phyloP scores from a whole-genome alignment of 352 stramenopile genomes.

The Hyphochytrium catenoides region DNA sequence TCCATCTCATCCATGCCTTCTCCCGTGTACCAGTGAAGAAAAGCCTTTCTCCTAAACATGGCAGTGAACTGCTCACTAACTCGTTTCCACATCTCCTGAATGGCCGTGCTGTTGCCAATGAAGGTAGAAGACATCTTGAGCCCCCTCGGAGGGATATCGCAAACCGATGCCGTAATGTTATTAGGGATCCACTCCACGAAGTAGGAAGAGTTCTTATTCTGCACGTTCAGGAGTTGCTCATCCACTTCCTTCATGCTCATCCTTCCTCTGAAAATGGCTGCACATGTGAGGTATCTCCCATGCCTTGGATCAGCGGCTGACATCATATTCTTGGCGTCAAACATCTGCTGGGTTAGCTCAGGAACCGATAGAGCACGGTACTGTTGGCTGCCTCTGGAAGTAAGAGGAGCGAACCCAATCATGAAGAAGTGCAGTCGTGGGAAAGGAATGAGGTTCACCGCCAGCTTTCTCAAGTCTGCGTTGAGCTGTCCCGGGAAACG shows the following conservation, averaged over 20 bases:
- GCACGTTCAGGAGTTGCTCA: constrained; percentile 89
- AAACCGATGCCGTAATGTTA: constrained; percentile 99
- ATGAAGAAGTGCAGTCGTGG: constrained; percentile 98
- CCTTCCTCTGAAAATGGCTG: constrained; percentile 93
- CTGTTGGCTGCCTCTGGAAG: constrained; percentile 91
- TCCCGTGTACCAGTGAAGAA: constrained; percentile 99
- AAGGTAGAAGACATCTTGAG: constrained; percentile 97
- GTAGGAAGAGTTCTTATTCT: constrained; percentile 97
- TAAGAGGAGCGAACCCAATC: constrained; percentile 92
- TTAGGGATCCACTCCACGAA: constrained; percentile 99
- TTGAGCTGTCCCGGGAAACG: constrained; percentile 95
- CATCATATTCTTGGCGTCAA: constrained; percentile 96
- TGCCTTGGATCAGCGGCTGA: constrained; percentile 96
- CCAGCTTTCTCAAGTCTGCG: constrained; percentile 97
- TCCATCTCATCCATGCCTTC: constrained; percentile 99
- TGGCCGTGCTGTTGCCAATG: constrained; percentile 96
- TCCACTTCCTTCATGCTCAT: constrained; percentile 87
- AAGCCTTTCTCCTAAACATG: constrained; percentile 99
- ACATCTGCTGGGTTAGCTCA: constrained; percentile 95
- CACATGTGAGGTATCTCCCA: constrained; percentile 98
- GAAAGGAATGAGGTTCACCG: constrained; percentile 97
- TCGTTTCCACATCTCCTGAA: constrained; percentile 99
- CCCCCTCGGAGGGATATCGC: constrained; percentile 92
- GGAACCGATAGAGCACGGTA: constrained; percentile 89
- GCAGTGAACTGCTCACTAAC: constrained; percentile 98